Conservation (phyloP, 2,329 filamentous ascomycete genomes). For the Biscogniauxia marginata region DNA sequence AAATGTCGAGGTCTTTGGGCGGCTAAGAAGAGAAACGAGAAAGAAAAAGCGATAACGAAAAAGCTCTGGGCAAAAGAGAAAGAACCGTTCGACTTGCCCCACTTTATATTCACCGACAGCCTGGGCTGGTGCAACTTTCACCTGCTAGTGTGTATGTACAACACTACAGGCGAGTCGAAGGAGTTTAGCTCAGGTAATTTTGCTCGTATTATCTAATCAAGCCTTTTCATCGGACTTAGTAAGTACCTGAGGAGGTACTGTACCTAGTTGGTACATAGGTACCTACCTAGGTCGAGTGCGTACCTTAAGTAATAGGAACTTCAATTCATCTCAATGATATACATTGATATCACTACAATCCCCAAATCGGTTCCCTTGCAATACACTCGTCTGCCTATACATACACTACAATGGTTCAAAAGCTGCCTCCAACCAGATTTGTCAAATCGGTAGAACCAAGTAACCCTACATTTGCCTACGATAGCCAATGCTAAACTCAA, state of each 20-base stretch:
- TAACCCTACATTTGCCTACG: neutral
- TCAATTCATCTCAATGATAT: no score
- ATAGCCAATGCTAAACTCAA: neutral
- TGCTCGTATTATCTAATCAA: constrained; percentile 26
- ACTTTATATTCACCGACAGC: no score
- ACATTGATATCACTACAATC: no score
- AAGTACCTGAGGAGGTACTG: no score
- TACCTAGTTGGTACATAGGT: no score
- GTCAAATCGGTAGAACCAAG: constrained; percentile 58
- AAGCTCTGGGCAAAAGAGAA: neutral
- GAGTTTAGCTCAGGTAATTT: constrained; percentile 15
- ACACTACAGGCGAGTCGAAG: no score
- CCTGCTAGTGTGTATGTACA: no score
- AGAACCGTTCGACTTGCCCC: neutral
- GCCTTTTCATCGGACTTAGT: neutral
- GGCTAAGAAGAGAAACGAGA: neutral
- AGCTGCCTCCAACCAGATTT: constrained; percentile 58
- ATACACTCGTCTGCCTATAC: no score
- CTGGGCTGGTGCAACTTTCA: no score
- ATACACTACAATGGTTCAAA: constrained; percentile 26
- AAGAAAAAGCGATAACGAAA: constrained; percentile 8
- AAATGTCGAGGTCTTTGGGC: neutral
- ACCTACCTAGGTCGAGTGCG: neutral
- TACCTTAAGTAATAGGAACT: no score
- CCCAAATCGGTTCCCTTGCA: no score